A percentile compares a stretch with the other conserved stretches of the same genome.
phyloP scores from a whole-genome alignment of 2,329 filamentous ascomycete species.

The Cordyceps farinosa region DNA sequence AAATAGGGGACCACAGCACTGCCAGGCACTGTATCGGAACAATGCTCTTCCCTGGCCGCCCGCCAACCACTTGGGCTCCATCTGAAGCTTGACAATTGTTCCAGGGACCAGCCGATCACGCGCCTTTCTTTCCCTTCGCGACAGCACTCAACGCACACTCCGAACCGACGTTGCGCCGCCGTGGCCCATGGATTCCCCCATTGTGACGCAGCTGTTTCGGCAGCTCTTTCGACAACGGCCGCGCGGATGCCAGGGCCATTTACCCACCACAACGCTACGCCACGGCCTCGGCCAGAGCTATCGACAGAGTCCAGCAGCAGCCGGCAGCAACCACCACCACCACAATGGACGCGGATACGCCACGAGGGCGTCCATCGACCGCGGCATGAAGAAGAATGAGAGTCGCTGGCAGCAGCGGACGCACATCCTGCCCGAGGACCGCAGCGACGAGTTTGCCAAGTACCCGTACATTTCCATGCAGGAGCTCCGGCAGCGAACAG shows the following conservation, averaged over 20 bases:
- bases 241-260: constrained; percentile 31
- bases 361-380: constrained; percentile 31
- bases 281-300: constrained; percentile 22
- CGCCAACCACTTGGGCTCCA: not conserved
- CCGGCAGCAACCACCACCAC: too few species aligned
- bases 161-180: not conserved
- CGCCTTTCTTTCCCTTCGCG: not conserved
- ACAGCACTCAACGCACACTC: not conserved
- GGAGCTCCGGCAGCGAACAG: constrained; percentile 65
- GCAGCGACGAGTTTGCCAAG: constrained; percentile 72
- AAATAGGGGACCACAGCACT: not conserved
- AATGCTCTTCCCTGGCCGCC: constrained; percentile 16
- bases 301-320: not conserved
- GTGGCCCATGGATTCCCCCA: constrained; percentile 71
- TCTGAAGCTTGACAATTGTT: not conserved
- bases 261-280: constrained; percentile 21
- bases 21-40: not conserved
- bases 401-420: constrained; percentile 84
- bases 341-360: constrained; percentile 23
- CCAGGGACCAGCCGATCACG: not conserved
- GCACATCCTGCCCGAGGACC: constrained; percentile 70
- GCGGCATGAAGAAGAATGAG: constrained; percentile 51
- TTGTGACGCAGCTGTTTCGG: constrained; percentile 74
- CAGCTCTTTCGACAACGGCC: constrained; percentile 71
- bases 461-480: constrained; percentile 85